Evolutionary conservation across 768 basidiomycete species (phyloP), one percentile per base, ranked within the genome.

Genomic region (Lentinula sp.): DNA sequence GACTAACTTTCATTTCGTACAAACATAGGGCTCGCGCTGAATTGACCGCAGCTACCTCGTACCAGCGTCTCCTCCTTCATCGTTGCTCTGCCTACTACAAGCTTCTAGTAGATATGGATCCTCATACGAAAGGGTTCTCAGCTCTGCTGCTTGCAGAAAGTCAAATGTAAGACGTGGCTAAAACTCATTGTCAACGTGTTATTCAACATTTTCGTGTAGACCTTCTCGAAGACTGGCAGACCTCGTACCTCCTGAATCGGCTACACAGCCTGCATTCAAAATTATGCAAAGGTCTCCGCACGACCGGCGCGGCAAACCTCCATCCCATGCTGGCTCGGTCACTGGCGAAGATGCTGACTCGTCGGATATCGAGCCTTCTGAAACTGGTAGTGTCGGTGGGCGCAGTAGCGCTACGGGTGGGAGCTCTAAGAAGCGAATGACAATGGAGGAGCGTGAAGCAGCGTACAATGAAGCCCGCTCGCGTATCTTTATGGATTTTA

Each of bases 391-490:
- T 69, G 70, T 85, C 21, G 88, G 87, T 57, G 86, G 84, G 18
- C 81, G 85, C 54, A 88, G 87, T 70, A 88, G 80, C 66, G 75
- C 81, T 21, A 83, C 85, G 4, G 82, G 80, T 52, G 77, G 82
- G 55, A 82, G 81, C 65, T 73, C 76, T 63, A 80, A 87, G 76
- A 86, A 88, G 68, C 80, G 81, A 34, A 84, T 85, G 76, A 93
- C 93, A 2, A 86, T 94, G 23, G 88, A 90, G 67, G 87, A 94
- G 70, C 87, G 92, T 35, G 91, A 90, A 68, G 93, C 89, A 0
- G 93, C 91, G n/a, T 94, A 94, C 66, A 89, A 90, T 57, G 86
- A 91, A 71, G 92, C 92, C 32, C 84, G 93, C 50, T 87, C 85
- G 40, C 83, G 92, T 60, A 94, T 94, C 65, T 94, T 94, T 75